Conservation (phyloP, 2,329 filamentous ascomycete species). For the Ophiostoma fasciatum region DNA sequence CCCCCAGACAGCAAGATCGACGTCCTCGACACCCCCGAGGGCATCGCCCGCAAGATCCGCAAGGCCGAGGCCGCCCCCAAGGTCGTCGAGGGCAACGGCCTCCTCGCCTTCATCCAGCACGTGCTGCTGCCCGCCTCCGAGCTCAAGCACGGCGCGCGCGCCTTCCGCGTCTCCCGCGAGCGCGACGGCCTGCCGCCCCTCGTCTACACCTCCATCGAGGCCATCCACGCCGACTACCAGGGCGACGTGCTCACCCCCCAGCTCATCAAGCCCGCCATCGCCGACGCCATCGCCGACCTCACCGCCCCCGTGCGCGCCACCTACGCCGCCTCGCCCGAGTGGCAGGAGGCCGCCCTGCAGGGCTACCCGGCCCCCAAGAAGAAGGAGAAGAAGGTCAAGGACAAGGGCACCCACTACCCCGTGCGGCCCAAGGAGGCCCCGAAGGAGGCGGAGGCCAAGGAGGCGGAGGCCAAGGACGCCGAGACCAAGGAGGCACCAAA, state of each 20-base stretch:
- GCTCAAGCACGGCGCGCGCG: slow-evolving; percentile 38
- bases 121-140: slow-evolving; percentile 66
- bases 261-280: slow-evolving; percentile 71
- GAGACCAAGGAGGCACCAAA: not conserved
- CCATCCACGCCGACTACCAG: slow-evolving; percentile 66
- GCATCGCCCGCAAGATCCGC: slow-evolving; percentile 66
- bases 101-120: slow-evolving; percentile 74
- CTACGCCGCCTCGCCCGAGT: slow-evolving; percentile 57
- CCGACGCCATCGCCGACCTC: slow-evolving; percentile 56
- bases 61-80: slow-evolving; percentile 71
- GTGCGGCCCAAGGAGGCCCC: slow-evolving; percentile 11
- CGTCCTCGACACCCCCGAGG: slow-evolving; percentile 64
- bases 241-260: slow-evolving; percentile 76
- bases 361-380: slow-evolving; percentile 65
- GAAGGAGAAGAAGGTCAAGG: slow-evolving; percentile 32
- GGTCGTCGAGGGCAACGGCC: slow-evolving; percentile 69
- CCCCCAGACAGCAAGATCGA: slow-evolving; percentile 73
- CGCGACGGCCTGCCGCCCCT: slow-evolving; percentile 56
- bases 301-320: slow-evolving; percentile 63
- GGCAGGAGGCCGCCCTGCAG: slow-evolving; percentile 61
- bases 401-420: slow-evolving; percentile 14
- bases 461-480: not conserved
- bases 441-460: not conserved
- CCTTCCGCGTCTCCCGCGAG: slow-evolving; percentile 54
- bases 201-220: slow-evolving; percentile 60